These are phyloP conservation scores for Pisolithus microcarpus DNA, from an alignment of 768 basidiomycete species.

Conservation along the genomic window DNA sequence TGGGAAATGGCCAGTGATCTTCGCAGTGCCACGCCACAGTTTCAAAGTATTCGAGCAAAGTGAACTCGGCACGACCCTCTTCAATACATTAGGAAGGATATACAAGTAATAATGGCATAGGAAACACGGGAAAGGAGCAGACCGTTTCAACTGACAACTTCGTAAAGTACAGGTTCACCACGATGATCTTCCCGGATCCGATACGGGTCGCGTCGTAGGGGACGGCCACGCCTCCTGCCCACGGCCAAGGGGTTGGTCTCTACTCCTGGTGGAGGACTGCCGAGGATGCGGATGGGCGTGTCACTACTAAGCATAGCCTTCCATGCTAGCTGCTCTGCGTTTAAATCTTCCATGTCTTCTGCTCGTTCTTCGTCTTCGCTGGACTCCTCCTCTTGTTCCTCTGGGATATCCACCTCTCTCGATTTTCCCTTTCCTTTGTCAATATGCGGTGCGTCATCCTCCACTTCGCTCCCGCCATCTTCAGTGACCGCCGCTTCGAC, in stretches of 20 bases:
- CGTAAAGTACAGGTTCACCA: slow-evolving; percentile 1
- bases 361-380: background rate
- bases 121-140: background rate
- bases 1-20: no score
- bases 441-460: background rate
- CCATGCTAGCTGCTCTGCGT: background rate
- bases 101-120: background rate
- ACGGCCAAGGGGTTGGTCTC: background rate
- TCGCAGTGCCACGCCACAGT: no score
- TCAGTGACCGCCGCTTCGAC: background rate
- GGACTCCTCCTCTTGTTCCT: background rate
- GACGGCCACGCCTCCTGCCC: background rate
- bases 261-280: background rate
- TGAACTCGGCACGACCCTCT: no score
- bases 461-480: background rate
- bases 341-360: background rate
- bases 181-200: slow-evolving; percentile 1
- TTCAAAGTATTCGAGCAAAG: no score
- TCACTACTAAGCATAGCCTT: background rate
- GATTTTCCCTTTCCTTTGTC: background rate
- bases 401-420: background rate
- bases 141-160: background rate
- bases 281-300: background rate
- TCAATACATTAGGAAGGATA: background rate
- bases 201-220: slow-evolving; percentile 3